These are phyloP conservation scores for Erucastrum elatum DNA, from an alignment of 345 rosid genomes.

Conservation along the genomic window DNA sequence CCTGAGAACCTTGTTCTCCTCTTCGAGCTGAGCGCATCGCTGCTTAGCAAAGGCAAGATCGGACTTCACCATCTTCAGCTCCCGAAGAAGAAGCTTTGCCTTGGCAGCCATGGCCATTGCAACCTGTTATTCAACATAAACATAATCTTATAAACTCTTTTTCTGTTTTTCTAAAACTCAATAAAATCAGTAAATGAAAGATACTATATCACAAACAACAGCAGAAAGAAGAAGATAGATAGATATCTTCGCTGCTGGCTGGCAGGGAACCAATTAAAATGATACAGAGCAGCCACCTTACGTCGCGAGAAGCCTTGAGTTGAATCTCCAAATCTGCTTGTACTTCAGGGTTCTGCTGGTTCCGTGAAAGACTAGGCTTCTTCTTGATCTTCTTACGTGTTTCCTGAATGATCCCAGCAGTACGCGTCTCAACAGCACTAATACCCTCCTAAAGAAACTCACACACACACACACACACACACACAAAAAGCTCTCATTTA, in stretches of 20 bases:
- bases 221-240: too few relatives aligned
- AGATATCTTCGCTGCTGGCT: conserved; percentile 19
- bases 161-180: not conserved
- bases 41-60: conserved; percentile 91
- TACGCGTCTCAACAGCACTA: conserved; percentile 71
- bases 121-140: conserved; percentile 56
- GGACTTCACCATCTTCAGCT: conserved; percentile 88
- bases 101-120: conserved; percentile 99
- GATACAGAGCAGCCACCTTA: conserved; percentile 87
- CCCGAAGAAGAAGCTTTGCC: conserved; percentile 94
- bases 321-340: conserved; percentile 83
- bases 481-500: not conserved
- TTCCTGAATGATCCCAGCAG: conserved; percentile 80
- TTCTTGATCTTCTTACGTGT: conserved; percentile 76
- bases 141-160: not conserved
- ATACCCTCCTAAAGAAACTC: conserved; percentile 69
- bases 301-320: conserved; percentile 93
- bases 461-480: conserved; percentile 1
- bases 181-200: not conserved
- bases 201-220: too few relatives aligned
- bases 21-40: conserved; percentile 87
- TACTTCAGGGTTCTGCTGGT: conserved; percentile 43
- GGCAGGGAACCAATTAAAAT: conserved; percentile 25
- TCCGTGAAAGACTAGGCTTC: conserved; percentile 39
- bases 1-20: conserved; percentile 71